Evolutionary conservation across 768 basidiomycete genomes (phyloP).

Genomic region (Tricholoma terreum): DNA sequence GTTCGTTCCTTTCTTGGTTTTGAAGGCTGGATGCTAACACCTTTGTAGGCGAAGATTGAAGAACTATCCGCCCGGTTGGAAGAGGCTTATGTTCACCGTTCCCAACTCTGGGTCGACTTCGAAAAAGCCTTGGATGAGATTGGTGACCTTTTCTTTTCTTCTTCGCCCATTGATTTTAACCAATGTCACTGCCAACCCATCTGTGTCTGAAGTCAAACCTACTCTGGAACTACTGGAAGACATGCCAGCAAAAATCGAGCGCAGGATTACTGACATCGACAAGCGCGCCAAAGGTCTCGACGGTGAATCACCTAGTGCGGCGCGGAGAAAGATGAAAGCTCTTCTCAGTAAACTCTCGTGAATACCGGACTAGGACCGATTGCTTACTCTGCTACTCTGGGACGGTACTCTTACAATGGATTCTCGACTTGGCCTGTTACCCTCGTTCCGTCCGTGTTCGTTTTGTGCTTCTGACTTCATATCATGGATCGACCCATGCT

Average conservation of each 20-base stretch:
- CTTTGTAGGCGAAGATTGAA: slow-evolving; percentile 39
- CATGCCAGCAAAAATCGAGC: slow-evolving; percentile 51
- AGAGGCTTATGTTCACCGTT: slow-evolving; percentile 45
- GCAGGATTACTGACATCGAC: slow-evolving; percentile 48
- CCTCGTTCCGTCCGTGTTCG: too few species aligned
- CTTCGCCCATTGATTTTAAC: not conserved
- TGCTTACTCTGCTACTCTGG: not conserved
- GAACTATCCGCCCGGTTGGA: slow-evolving; percentile 43
- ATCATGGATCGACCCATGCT: too few species aligned
- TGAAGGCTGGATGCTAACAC: slow-evolving; percentile 5
- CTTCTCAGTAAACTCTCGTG: slow-evolving; percentile 25
- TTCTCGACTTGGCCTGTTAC: not conserved
- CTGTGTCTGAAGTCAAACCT: slow-evolving; percentile 37
- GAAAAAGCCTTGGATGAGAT: slow-evolving; percentile 41
- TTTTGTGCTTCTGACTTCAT: too few species aligned
- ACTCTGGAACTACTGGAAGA: slow-evolving; percentile 39
- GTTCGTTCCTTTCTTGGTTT: slow-evolving; percentile 29
- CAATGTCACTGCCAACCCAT: slow-evolving; percentile 9
- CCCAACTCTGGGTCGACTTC: slow-evolving; percentile 49
- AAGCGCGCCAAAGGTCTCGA: slow-evolving; percentile 46
- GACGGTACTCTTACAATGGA: not conserved
- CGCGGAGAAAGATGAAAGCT: slow-evolving; percentile 29
- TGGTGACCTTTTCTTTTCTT: slow-evolving; percentile 35
- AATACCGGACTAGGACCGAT: not conserved
- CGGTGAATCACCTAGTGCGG: slow-evolving; percentile 15